Evolutionary conservation across 2,329 filamentous ascomycete species (phyloP).

Genomic region (Aspergillus japonicus): DNA sequence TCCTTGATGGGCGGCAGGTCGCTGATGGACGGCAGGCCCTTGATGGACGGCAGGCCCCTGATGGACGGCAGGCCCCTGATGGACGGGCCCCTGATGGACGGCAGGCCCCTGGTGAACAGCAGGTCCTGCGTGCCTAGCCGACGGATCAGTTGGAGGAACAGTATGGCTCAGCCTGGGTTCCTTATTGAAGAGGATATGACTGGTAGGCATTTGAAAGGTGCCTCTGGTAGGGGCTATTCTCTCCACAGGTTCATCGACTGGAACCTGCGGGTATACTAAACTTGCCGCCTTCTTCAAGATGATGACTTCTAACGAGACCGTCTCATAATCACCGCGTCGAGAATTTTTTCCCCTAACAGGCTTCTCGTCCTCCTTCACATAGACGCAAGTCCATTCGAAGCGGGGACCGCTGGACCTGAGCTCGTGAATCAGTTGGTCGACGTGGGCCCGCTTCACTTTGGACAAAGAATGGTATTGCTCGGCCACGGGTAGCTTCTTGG

Average conservation of each 20-base stretch:
- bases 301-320: slow-evolving; percentile 35
- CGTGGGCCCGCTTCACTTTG: slow-evolving; percentile 30
- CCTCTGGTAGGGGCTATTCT: slow-evolving; percentile 15
- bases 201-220: slow-evolving; percentile 5
- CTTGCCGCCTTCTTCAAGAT: slow-evolving; percentile 30
- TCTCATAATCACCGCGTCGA: slow-evolving; percentile 31
- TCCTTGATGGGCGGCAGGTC: slow-evolving; percentile 2
- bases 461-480: slow-evolving; percentile 33
- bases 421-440: slow-evolving; percentile 37
- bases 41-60: slow-evolving; percentile 1
- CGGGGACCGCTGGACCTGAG: slow-evolving; percentile 28
- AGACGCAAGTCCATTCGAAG: slow-evolving; percentile 41
- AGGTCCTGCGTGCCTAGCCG: background rate
- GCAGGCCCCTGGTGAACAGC: slow-evolving; percentile 4
- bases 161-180: background rate
- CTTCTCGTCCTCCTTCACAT: slow-evolving; percentile 33
- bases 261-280: slow-evolving; percentile 15
- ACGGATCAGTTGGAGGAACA: background rate
- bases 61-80: background rate
- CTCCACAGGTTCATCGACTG: slow-evolving; percentile 15
- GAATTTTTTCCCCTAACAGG: slow-evolving; percentile 28
- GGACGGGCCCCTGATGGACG: background rate
- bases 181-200: background rate
- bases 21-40: background rate
- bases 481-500: slow-evolving; percentile 26